Percentiles rank a stretch among this genome's conserved stretches.
phyloP scores from a whole-genome alignment of 768 basidiomycete species.

The Leccinum boreale region DNA sequence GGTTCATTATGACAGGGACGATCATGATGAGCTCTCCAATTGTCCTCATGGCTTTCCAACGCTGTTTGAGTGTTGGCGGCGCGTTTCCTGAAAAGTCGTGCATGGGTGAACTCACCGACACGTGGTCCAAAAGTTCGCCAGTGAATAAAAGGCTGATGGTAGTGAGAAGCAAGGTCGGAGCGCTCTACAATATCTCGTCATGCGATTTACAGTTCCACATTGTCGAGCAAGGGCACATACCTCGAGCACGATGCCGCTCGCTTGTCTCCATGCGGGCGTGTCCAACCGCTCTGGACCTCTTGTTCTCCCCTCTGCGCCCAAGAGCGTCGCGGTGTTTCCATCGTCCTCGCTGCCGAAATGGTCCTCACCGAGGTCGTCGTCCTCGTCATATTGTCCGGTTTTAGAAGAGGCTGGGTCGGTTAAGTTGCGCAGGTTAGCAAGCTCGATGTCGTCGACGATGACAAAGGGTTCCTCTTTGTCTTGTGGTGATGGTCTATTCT shows the following conservation, averaged over 20 bases:
- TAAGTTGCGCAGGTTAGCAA: constrained; percentile 30
- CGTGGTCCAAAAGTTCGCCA: constrained; percentile 82
- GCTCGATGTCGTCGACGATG: constrained; percentile 28
- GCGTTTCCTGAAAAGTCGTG: constrained; percentile 2
- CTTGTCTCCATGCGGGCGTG: constrained; percentile 48
- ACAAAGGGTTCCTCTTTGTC: not conserved
- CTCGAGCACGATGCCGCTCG: constrained; percentile 66
- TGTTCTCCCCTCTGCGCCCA: constrained; percentile 33
- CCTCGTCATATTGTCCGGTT: constrained; percentile 24
- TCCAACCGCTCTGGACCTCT: constrained; percentile 26
- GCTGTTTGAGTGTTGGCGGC: constrained; percentile 42
- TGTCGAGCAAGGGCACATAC: constrained; percentile 37
- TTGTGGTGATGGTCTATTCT: not conserved
- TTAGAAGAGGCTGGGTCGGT: constrained; percentile 20
- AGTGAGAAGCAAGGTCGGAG: constrained; percentile 82
- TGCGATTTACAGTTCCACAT: not conserved
- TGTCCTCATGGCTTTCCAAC: constrained; percentile 84
- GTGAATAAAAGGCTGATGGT: constrained; percentile 85
- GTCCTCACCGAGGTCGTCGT: constrained; percentile 25
- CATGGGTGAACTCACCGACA: constrained; percentile 60
- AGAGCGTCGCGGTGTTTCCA: constrained; percentile 40
- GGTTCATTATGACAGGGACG: constrained; percentile 88
- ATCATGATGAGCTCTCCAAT: constrained; percentile 97
- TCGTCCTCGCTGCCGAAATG: constrained; percentile 29
- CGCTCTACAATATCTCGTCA: constrained; percentile 50